Percentiles rank a stretch among this genome's conserved stretches.
Evolutionary conservation across 768 basidiomycete species (phyloP).

Genomic region (Lactifluus volemus): DNA sequence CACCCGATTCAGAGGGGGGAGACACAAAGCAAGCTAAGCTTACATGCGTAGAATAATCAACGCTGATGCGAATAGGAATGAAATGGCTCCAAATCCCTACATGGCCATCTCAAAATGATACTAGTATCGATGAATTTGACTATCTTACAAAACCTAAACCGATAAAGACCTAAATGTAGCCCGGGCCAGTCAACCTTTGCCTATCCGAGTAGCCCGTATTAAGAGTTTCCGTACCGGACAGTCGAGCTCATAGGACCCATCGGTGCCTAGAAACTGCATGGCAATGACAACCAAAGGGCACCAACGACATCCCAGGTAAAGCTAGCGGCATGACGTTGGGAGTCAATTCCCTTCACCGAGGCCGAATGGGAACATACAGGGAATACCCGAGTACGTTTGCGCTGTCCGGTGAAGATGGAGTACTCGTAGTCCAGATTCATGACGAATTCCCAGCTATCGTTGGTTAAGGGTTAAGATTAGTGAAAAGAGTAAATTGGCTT

Average conservation of each 20-base stretch:
- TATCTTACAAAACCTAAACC: neutral
- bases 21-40: neutral
- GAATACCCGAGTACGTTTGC: constrained; percentile 2
- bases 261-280: neutral
- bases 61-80: constrained; percentile 5
- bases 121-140: neutral
- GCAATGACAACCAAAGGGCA: neutral
- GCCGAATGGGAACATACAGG: neutral
- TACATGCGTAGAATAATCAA: constrained; percentile 14
- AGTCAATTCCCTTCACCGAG: no score
- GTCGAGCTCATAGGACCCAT: neutral
- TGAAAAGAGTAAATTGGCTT: neutral
- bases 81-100: neutral
- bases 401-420: neutral
- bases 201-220: neutral
- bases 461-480: no score
- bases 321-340: neutral
- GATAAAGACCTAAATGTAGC: neutral
- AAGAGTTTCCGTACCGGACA: neutral
- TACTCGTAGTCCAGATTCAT: neutral
- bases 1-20: neutral
- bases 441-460: constrained; percentile 11
- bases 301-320: neutral
- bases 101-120: neutral
- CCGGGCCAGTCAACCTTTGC: neutral